Evolutionary conservation across 805 yeast genomes (phyloP), one percentile per base, ranked within the genome.

Genomic region (Candida berthetii): DNA sequence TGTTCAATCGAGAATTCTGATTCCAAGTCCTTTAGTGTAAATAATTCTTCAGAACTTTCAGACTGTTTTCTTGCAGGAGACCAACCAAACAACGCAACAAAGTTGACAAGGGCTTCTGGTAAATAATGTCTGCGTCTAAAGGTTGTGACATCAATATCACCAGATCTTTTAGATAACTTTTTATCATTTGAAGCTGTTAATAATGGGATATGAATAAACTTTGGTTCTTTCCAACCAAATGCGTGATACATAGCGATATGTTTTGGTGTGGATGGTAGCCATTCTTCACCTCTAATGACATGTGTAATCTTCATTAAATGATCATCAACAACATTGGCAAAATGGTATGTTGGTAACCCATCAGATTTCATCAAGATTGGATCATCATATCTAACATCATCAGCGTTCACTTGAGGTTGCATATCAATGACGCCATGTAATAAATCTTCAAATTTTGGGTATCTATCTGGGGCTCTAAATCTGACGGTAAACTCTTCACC

Each of bases 251-350:
- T 60, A 0, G 96, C 91, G 36, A 89, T 71, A 55, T 93, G 99
- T 53, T 90, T 91, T 2, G 97, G 96, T 0, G 99, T 93, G 0
- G 98, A 87, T 1, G 96, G 85, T 10, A 93, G 65, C 99, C 99
- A 93, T 60, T 93, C 99, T 56, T 93, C 99, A 28, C 99, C 99
- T 50, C 99, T 71, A 5, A 93, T 80, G 8, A 93, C 99, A 61
- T 93, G 97, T 0, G 96, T 85, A 35, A 93, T 85, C 36, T 78
- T 61, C 99, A 93, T 93, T 37, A 85, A 64, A 58, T 90, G 95
- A 58, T 93, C 99, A 57, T 93, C 99, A 3, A 93, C 77, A 7
- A 93, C 96, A 54, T 87, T 91, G 14, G 99, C 99, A 55, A 93
- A 82, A 62, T 93, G 99, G 53, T 93, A 93, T 0, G 99, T 93